Conservation (phyloP, 2,329 filamentous ascomycete genomes). For the Pezicula carpinea region DNA sequence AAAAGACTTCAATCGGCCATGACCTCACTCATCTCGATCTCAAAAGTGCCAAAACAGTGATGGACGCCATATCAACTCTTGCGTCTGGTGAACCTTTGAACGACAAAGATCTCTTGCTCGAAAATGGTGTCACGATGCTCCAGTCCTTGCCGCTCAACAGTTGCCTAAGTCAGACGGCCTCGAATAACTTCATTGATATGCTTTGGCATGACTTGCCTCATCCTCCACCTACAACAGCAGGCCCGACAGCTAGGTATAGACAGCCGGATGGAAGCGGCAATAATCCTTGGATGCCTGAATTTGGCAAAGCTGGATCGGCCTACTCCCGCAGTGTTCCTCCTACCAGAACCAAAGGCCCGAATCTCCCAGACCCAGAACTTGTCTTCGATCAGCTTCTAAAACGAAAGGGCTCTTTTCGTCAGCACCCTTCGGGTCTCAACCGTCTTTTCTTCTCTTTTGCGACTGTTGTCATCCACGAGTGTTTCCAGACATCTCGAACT, state of each 20-base stretch:
- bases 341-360: constrained; percentile 43
- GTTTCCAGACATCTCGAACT: constrained; percentile 37
- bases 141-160: constrained; percentile 45
- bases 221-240: constrained; percentile 40
- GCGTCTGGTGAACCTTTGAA: constrained; percentile 41
- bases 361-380: constrained; percentile 41
- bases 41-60: constrained; percentile 35
- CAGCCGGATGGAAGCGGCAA: constrained; percentile 40
- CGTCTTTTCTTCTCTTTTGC: constrained; percentile 43
- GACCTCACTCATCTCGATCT: constrained; percentile 34
- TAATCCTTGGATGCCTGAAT: constrained; percentile 44
- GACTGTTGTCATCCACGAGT: constrained; percentile 43
- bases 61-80: constrained; percentile 35
- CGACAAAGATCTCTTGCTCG: constrained; percentile 42
- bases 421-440: constrained; percentile 40
- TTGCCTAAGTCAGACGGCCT: constrained; percentile 40
- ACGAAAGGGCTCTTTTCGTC: constrained; percentile 34
- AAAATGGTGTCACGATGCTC: constrained; percentile 48
- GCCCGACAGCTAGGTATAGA: constrained; percentile 39
- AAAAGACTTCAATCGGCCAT: constrained; percentile 36
- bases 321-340: constrained; percentile 41
- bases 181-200: constrained; percentile 47
- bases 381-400: constrained; percentile 41
- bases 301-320: constrained; percentile 46
- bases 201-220: constrained; percentile 49